Conservation (phyloP, 768 basidiomycete species). For the Rhodosporidiobolus sp. region DNA sequence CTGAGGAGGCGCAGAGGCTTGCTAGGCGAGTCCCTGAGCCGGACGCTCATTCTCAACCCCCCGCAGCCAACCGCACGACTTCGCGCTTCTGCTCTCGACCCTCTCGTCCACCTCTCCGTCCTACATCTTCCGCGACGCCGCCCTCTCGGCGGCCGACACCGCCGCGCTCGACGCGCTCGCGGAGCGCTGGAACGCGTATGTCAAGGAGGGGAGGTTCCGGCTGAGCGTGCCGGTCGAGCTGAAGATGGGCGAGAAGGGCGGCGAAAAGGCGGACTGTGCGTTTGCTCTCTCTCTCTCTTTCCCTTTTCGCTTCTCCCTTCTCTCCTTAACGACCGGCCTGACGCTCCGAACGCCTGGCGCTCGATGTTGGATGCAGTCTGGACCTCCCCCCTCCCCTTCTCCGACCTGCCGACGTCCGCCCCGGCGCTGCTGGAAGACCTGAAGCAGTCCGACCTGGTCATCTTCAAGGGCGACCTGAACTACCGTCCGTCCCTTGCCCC, state of each 20-base stretch:
- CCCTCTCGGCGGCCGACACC: constrained; percentile 45
- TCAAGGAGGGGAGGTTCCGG: constrained; percentile 67
- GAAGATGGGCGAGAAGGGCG: constrained; percentile 19
- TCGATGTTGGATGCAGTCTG: constrained; percentile 35
- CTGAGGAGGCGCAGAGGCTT: too few species aligned
- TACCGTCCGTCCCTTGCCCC: constrained; percentile 50
- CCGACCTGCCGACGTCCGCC: constrained; percentile 42
- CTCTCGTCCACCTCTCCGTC: constrained; percentile 47
- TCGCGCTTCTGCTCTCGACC: constrained; percentile 60
- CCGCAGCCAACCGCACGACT: constrained; percentile 68
- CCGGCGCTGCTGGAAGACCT: constrained; percentile 58
- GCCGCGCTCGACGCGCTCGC: constrained; percentile 59
- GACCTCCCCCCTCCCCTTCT: constrained; percentile 36
- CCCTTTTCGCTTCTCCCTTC: neutral
- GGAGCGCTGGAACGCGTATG: constrained; percentile 66
- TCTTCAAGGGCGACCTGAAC: constrained; percentile 96
- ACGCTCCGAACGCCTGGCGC: too few species aligned
- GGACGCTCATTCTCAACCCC: constrained; percentile 54
- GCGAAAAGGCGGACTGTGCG: constrained; percentile 25
- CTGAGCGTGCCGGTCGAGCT: constrained; percentile 62
- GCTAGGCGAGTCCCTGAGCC: too few species aligned
- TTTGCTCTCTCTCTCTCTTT: neutral
- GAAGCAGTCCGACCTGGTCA: constrained; percentile 62
- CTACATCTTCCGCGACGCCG: constrained; percentile 58
- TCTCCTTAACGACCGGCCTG: too few species aligned